A percentile compares a stretch with the other conserved stretches of the same genome.
Conservation (phyloP, 306 rosid genomes). For the Gleditsia sinensis region DNA sequence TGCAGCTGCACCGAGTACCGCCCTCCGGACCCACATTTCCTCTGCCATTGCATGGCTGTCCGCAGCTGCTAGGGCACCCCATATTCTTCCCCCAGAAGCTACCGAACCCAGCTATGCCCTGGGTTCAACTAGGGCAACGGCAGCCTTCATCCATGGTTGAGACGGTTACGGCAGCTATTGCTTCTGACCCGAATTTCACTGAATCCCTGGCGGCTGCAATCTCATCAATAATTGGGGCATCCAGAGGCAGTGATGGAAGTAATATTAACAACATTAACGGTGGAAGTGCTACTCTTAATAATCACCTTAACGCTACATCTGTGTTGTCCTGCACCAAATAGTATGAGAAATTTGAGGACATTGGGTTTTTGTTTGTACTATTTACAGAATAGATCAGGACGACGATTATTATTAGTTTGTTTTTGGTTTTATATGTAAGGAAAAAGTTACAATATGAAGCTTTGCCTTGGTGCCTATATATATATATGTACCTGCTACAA, state of each 20-base stretch:
- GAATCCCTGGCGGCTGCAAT: constrained; percentile 62
- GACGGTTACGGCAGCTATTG: constrained; percentile 50
- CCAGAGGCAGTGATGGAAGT: constrained; percentile 16
- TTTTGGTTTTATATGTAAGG: neutral
- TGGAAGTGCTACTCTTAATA: neutral
- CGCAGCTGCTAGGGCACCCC: constrained; percentile 42
- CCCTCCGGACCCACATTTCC: constrained; percentile 27
- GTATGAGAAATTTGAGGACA: neutral
- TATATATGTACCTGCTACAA: too few species aligned
- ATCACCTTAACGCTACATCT: too few species aligned
- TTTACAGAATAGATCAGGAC: neutral
- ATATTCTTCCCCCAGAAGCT: constrained; percentile 34
- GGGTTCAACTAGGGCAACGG: constrained; percentile 26
- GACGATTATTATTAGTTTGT: neutral
- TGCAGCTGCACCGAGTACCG: constrained; percentile 28
- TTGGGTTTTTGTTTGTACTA: constrained; percentile 2
- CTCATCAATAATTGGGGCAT: constrained; percentile 44
- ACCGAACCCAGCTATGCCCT: constrained; percentile 7
- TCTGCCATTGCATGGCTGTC: constrained; percentile 30
- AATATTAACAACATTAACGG: neutral
- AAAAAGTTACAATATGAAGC: neutral
- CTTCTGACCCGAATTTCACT: constrained; percentile 60
- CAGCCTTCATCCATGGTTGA: constrained; percentile 37
- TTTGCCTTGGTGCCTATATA: neutral
- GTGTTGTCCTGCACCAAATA: neutral